phyloP scores from a whole-genome alignment of 2,329 filamentous ascomycete genomes.

The Talaromyces sp. region DNA sequence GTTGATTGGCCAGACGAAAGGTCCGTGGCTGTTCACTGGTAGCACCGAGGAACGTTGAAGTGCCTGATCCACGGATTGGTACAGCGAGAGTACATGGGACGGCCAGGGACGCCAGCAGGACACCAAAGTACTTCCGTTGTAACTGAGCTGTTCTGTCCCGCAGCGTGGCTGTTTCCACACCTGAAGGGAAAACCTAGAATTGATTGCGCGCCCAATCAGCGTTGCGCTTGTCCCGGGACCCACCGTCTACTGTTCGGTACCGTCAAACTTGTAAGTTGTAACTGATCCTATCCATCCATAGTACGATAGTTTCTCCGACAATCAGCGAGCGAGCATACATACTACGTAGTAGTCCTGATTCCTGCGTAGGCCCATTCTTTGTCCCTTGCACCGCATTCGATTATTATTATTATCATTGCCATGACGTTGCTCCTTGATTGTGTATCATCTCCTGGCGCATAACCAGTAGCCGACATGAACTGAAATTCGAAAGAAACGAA shows the following conservation, averaged over 20 bases:
- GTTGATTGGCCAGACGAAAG: background rate
- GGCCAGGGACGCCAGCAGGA: background rate
- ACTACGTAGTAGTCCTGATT: too few species aligned
- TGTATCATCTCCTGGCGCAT: background rate
- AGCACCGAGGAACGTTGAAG: background rate
- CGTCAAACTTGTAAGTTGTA: background rate
- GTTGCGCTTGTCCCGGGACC: background rate
- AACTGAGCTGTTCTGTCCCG: background rate
- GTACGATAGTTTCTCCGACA: background rate
- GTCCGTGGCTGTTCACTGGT: background rate
- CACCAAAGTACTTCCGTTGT: background rate
- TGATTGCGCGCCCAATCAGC: background rate
- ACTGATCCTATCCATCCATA: too few species aligned
- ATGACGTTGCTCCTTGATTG: background rate
- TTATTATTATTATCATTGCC: background rate
- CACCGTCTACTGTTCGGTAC: background rate
- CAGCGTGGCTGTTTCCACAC: background rate
- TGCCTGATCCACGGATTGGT: constrained; percentile 2
- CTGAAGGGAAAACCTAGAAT: background rate
- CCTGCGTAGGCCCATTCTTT: background rate
- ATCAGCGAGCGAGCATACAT: too few species aligned
- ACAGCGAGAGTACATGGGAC: background rate
- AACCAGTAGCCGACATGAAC: background rate
- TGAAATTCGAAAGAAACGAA: background rate
- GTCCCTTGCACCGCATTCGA: background rate